Evolutionary conservation across 2,329 filamentous ascomycete species (phyloP), one percentile per base, ranked within the genome.

Genomic region (Monilinia fructicola): DNA sequence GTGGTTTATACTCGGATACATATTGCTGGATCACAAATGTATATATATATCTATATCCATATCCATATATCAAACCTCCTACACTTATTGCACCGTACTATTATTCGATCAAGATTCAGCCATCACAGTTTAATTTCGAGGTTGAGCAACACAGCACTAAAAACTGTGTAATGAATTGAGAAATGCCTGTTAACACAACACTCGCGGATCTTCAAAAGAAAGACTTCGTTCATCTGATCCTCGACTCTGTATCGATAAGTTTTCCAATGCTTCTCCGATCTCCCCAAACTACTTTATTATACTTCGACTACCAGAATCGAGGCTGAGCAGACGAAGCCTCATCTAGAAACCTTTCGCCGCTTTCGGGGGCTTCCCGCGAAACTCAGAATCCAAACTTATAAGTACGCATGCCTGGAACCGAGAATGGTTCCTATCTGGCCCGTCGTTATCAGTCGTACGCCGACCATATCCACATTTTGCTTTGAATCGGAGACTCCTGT

Each of bases 391-490:
- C 23, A 26, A 14, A 18, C 50, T 18, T 60, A 60, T 18, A 48
- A 38, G 7, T 50, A 38, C 14, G 21, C 56, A 50, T 60, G 44
- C 50, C 44, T 60, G 12, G 56, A 60, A 38, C 56, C 56, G 0
- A 23, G 56, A 38, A 7, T 48, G 7, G 21, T 60, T 21, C 28
- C 56, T 9, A 60, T 60, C 3, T 60, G 28, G 56, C 56, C 56
- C 12, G 4, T 60, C 21, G 11, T 18, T 3, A 26, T n/a, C 7
- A 23, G 35, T 18, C 28, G 28, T 4, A 12, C 14, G 14, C 14
- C n/a, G 9, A 23, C 11, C 2, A 1, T 23, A 7, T 0, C 23
- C 21, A 14, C 5, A 26, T 26, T 48, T 6, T 7, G 6, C 16
- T 60, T 60, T n/a, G 9, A 0, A 21, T 60, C 56, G 4, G 56